Conservation (phyloP, 2,329 filamentous ascomycete species). For the Stachybotrys echinatus region DNA sequence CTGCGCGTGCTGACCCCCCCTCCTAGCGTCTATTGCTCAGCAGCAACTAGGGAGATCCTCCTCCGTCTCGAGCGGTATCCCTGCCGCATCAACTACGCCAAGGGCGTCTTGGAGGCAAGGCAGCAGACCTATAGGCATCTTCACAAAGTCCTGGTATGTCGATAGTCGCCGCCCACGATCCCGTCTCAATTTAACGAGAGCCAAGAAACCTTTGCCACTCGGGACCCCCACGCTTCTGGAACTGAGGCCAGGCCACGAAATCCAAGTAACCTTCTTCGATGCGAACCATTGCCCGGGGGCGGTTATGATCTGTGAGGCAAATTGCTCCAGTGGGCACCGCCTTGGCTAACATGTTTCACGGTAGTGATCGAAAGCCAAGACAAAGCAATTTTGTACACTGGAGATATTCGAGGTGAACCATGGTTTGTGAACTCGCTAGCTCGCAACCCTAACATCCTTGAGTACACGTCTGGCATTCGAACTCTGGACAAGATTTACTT, state of each 20-base stretch:
- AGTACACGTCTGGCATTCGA: slow-evolving; percentile 64
- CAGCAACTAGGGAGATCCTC: slow-evolving; percentile 75
- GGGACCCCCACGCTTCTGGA: slow-evolving; percentile 76
- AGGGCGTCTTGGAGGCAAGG: slow-evolving; percentile 69
- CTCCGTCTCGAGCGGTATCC: slow-evolving; percentile 73
- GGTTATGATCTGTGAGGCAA: slow-evolving; percentile 71
- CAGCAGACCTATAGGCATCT: slow-evolving; percentile 74
- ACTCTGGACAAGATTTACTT: slow-evolving; percentile 78
- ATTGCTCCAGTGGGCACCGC: accelerated
- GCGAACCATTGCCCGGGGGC: slow-evolving; percentile 89
- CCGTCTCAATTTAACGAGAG: neutral
- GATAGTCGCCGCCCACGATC: too few relatives aligned
- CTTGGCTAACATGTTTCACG: neutral
- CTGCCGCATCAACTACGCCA: slow-evolving; percentile 75
- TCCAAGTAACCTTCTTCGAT: slow-evolving; percentile 80
- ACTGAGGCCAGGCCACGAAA: slow-evolving; percentile 58
- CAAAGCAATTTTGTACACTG: slow-evolving; percentile 79
- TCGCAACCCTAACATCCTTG: slow-evolving; percentile 67
- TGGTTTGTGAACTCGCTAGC: slow-evolving; percentile 78
- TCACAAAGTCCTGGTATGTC: slow-evolving; percentile 55
- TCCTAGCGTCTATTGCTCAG: slow-evolving; percentile 74
- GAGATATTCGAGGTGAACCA: slow-evolving; percentile 77
- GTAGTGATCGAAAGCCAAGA: slow-evolving; percentile 67
- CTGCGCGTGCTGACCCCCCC: neutral
- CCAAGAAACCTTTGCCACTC: slow-evolving; percentile 70